Evolutionary conservation across 2,329 filamentous ascomycete genomes (phyloP).

Genomic region (Colletotrichum sp.): DNA sequence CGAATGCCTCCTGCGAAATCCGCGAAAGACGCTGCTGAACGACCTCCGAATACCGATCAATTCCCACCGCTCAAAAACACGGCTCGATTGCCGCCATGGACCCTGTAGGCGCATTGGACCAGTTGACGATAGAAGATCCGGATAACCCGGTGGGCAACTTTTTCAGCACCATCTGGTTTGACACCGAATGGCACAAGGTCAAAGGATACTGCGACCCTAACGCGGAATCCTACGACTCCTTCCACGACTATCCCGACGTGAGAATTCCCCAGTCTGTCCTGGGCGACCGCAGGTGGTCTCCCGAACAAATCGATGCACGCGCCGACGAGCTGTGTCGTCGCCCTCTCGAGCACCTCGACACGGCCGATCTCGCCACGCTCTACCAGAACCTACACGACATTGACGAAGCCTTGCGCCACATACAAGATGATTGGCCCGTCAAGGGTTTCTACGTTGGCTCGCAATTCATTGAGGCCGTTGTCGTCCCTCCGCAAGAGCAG

Average conservation of each 20-base stretch:
- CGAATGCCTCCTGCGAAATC: neutral
- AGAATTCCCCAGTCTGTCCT: neutral
- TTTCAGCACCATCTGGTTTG: neutral
- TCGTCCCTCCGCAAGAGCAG: neutral
- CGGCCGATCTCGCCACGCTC: neutral
- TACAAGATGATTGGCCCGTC: neutral
- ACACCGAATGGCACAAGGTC: neutral
- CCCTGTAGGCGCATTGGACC: neutral
- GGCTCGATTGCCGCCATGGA: neutral
- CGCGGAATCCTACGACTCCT: neutral
- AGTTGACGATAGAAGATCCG: neutral
- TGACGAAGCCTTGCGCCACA: neutral
- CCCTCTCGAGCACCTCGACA: neutral
- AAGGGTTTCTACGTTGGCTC: neutral
- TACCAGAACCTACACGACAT: neutral
- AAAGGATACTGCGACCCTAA: neutral
- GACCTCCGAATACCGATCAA: neutral
- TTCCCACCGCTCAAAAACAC: neutral
- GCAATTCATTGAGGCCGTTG: neutral
- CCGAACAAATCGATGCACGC: neutral
- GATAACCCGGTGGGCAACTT: neutral
- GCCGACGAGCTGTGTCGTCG: neutral
- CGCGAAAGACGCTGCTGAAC: neutral
- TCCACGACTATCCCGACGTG: neutral
- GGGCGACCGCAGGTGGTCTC: neutral